Evolutionary conservation across 371 early-diverging fungal species (phyloP).

Genomic region (Lichtheimia ramosa): DNA sequence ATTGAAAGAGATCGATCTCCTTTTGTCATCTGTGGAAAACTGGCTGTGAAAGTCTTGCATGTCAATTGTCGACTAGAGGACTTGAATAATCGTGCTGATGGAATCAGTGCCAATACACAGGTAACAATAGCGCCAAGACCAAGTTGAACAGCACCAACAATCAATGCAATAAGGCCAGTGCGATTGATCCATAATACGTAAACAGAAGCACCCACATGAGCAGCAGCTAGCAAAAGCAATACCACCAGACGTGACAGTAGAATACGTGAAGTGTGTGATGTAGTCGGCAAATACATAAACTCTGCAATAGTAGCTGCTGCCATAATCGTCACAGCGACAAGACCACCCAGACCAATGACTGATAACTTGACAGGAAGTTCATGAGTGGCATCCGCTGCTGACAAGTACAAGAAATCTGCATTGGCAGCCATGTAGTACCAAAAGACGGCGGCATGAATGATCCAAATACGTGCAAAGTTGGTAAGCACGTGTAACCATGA

Average conservation of each 20-base stretch:
- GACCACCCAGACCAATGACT: conserved; percentile 72
- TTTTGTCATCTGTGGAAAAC: conserved; percentile 66
- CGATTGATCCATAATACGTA: conserved; percentile 55
- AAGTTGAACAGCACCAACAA: conserved; percentile 65
- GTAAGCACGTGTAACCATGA: conserved; percentile 80
- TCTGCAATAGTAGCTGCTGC: conserved; percentile 68
- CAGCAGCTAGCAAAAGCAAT: conserved; percentile 54
- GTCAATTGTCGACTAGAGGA: conserved; percentile 48
- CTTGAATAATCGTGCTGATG: conserved; percentile 63
- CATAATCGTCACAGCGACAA: conserved; percentile 68
- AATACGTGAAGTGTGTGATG: conserved; percentile 53
- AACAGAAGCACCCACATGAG: conserved; percentile 67
- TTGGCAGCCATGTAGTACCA: conserved; percentile 83
- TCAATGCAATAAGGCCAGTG: conserved; percentile 38
- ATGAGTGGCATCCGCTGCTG: conserved; percentile 18
- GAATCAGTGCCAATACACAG: conserved; percentile 60
- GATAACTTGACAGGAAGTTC: conserved; percentile 58
- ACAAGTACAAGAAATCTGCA: conserved; percentile 64
- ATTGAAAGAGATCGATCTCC: conserved; percentile 74
- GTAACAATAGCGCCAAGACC: conserved; percentile 69
- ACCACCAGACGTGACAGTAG: conserved; percentile 58
- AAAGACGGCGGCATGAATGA: conserved; percentile 77
- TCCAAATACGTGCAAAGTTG: conserved; percentile 89
- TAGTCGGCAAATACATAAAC: conserved; percentile 65
- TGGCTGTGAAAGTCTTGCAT: conserved; percentile 76